These are phyloP conservation scores for Periconia digitata DNA, from an alignment of 2,329 filamentous ascomycete genomes.

Conservation along the genomic window DNA sequence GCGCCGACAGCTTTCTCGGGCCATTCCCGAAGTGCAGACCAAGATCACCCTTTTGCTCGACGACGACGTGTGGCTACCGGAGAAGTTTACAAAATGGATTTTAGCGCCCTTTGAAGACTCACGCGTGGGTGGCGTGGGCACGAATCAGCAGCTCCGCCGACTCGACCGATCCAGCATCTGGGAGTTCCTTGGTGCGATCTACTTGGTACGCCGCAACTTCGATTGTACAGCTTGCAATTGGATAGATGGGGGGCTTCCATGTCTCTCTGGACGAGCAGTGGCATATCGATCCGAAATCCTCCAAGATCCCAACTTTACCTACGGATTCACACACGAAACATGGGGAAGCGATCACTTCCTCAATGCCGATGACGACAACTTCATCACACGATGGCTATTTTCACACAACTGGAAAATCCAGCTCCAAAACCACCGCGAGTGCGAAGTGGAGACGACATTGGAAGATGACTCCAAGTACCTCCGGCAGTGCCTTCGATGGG, in stretches of 20 bases:
- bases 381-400: conserved; percentile 94
- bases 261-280: conserved; percentile 91
- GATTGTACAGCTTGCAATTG: conserved; percentile 95
- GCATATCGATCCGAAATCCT: conserved; percentile 89
- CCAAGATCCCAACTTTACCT: conserved; percentile 79
- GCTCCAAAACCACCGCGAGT: conserved; percentile 90
- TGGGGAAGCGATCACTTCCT: conserved; percentile 71
- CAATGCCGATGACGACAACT: conserved; percentile 97
- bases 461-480: conserved; percentile 88
- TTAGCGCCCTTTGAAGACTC: conserved; percentile 87
- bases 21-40: conserved; percentile 81
- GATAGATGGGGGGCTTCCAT: conserved; percentile 93
- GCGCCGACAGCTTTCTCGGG: conserved; percentile 87
- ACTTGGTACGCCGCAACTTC: conserved; percentile 92
- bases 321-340: conserved; percentile 87
- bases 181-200: conserved; percentile 89
- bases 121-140: conserved; percentile 85
- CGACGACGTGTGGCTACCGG: conserved; percentile 92
- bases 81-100: conserved; percentile 85
- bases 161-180: conserved; percentile 67
- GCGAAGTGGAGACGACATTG: conserved; percentile 81
- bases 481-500: conserved; percentile 92
- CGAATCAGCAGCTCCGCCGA: conserved; percentile 82
- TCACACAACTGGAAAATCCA: conserved; percentile 90
- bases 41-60: conserved; percentile 89